Evolutionary conservation across 257 asterid species (phyloP).

Genomic region (Jasminum sambac): DNA sequence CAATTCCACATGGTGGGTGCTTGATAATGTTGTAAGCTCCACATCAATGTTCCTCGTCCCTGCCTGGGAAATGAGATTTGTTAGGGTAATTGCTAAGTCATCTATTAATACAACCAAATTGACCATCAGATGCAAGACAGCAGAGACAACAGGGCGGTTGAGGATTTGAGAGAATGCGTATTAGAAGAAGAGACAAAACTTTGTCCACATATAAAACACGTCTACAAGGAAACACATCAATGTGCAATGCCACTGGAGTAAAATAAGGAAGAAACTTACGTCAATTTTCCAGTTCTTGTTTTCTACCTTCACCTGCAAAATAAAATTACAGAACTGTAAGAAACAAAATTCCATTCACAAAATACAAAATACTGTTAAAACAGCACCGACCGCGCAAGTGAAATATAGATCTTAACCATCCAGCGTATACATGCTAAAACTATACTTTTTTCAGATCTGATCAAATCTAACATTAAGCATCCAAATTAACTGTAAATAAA

Average conservation of each 20-base stretch:
- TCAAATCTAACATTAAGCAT: neutral
- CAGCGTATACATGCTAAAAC: neutral
- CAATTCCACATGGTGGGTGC: constrained; percentile 90
- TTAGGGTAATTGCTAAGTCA: constrained; percentile 6
- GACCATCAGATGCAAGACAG: neutral
- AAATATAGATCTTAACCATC: neutral
- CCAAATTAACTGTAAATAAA: neutral
- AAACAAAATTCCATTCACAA: constrained; percentile 9
- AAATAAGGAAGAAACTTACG: constrained; percentile 50
- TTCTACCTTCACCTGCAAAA: constrained; percentile 87
- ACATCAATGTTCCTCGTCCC: constrained; percentile 80
- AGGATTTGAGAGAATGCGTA: neutral
- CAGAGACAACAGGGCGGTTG: neutral
- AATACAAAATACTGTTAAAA: constrained; percentile 8
- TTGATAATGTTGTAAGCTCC: constrained; percentile 82
- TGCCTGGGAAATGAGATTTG: constrained; percentile 53
- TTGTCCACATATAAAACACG: neutral
- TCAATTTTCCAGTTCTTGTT: constrained; percentile 93
- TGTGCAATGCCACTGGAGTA: neutral
- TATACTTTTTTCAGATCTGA: constrained; percentile 3
- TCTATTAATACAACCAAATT: neutral
- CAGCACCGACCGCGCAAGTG: neutral
- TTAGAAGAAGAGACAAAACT: neutral
- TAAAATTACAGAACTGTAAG: constrained; percentile 24
- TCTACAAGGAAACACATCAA: neutral